Base-by-base conservation (phyloP, 1,139 yeast species). In the Candida pseudoviswanathii region DNA sequence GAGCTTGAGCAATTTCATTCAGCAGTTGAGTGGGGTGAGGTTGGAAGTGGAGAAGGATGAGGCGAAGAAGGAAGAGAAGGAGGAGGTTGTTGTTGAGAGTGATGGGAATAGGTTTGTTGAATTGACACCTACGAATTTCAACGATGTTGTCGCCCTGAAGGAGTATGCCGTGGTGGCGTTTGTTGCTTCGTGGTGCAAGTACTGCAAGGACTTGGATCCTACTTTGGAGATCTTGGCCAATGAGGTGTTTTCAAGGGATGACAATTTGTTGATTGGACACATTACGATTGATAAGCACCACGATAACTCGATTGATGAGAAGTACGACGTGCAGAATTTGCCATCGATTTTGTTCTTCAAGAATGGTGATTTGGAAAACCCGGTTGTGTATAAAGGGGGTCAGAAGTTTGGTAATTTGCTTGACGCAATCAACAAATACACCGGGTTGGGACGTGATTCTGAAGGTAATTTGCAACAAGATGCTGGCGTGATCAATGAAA, bases 301-400 rank as follows among this genome's bases (percentile, higher is more conserved):
- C 3, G 45, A 47, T 45, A 31, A 43, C 24, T 11, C 49, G n/a
- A 49, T 49, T 36, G 76, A 74, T 24, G 70, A 70, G 48, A 71
- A 68, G 53, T 85, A 73, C 61, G 71, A 68, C 1, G 65, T 86
- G 47, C 56, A 65, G 6, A 66, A 71, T 2, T 77, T 73, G 61
- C 94, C 92, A 10, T 76, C 85, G 2, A 65, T 86, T 26, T 58
- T 84, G 38, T 78, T 69, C 50, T 77, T 85, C 58, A 70, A 60
- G 37, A 69, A 65, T 25, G 77, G 73, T 41, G 77, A 76, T 6
- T 64, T 72, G 41, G 70, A 72, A 24, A 64, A 68, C 10, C 84
- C 84, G 37, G 59, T 64, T 16, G 41, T 57, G 29, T 78, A 70
- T 55, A 58, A 61, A 41, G 82, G 82, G 2, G 74, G 70, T 11